Evolutionary conservation across 352 stramenopile species (phyloP).

Genomic region (Globisporangium iwayamae): DNA sequence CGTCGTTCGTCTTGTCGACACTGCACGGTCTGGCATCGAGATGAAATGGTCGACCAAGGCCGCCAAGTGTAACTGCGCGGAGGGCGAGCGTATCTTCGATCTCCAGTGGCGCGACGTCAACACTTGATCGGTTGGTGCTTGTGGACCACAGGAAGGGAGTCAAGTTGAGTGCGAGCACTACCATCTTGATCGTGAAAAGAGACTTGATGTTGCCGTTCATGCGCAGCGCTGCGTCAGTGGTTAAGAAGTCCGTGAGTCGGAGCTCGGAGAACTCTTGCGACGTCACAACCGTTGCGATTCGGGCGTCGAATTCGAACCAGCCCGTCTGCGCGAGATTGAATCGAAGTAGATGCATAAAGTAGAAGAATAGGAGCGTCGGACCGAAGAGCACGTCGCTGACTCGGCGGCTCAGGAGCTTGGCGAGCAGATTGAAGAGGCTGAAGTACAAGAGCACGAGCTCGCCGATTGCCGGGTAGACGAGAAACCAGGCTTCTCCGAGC

Average conservation of each 20-base stretch:
- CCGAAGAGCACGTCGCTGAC: slow-evolving; percentile 39
- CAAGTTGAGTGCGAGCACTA: slow-evolving; percentile 14
- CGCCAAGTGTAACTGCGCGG: not conserved
- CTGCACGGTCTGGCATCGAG: not conserved
- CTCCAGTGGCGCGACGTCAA: not conserved
- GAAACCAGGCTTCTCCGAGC: slow-evolving; percentile 28
- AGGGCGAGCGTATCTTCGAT: slow-evolving; percentile 2
- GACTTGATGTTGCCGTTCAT: slow-evolving; percentile 19
- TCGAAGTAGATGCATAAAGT: slow-evolving; percentile 30
- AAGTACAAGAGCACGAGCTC: slow-evolving; percentile 30
- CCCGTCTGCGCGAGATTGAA: slow-evolving; percentile 7
- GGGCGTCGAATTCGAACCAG: slow-evolving; percentile 19
- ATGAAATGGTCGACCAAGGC: not conserved
- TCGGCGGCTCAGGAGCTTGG: slow-evolving; percentile 30
- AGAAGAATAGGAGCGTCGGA: slow-evolving; percentile 33
- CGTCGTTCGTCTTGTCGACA: not conserved
- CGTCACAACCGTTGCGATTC: slow-evolving; percentile 14
- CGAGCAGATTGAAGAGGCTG: slow-evolving; percentile 39
- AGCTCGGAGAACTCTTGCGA: slow-evolving; percentile 11
- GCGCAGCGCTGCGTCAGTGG: slow-evolving; percentile 11
- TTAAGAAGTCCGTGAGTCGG: slow-evolving; percentile 16
- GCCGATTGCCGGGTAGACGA: slow-evolving; percentile 39
- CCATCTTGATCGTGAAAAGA: slow-evolving; percentile 21
- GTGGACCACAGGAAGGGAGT: slow-evolving; percentile 5
- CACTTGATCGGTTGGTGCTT: not conserved